Evolutionary conservation across 352 stramenopile species (phyloP).

Genomic region (Halophytophthora polymorphica): DNA sequence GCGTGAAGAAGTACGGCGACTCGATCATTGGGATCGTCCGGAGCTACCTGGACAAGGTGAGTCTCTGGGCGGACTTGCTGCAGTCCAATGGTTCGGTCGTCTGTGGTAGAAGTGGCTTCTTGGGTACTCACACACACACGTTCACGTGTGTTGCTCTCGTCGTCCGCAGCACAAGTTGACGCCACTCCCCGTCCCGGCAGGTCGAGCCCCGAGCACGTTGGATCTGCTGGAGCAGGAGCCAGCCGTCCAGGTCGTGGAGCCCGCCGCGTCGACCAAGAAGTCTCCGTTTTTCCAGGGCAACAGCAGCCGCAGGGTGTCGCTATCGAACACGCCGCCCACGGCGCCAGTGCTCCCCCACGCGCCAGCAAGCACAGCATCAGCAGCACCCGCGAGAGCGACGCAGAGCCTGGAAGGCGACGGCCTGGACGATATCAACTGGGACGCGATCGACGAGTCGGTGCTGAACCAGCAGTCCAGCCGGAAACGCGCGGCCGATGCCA

Average conservation of each 20-base stretch:
- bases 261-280: constrained; percentile 16
- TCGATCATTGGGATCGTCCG: constrained; percentile 84
- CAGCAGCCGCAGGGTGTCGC: constrained; percentile 10
- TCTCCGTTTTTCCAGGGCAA: constrained; percentile 57
- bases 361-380: too few species aligned
- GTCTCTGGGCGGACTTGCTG: background rate
- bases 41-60: constrained; percentile 72
- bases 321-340: constrained; percentile 5
- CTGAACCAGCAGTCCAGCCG: constrained; percentile 31
- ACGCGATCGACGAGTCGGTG: constrained; percentile 42
- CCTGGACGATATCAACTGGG: constrained; percentile 69
- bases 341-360: background rate
- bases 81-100: background rate
- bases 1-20: constrained; percentile 84
- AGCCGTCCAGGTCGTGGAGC: constrained; percentile 20
- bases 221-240: constrained; percentile 30
- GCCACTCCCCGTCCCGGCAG: constrained; percentile 27
- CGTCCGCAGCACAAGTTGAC: constrained; percentile 56
- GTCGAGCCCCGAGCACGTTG: constrained; percentile 21
- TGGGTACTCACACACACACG: background rate
- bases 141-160: background rate
- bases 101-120: background rate
- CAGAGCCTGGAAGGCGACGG: constrained; percentile 26
- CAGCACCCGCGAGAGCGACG: too few species aligned
- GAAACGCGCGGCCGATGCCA: constrained; percentile 22